phyloP scores from a whole-genome alignment of 2,329 filamentous ascomycete species.

The Alternaria sp. region DNA sequence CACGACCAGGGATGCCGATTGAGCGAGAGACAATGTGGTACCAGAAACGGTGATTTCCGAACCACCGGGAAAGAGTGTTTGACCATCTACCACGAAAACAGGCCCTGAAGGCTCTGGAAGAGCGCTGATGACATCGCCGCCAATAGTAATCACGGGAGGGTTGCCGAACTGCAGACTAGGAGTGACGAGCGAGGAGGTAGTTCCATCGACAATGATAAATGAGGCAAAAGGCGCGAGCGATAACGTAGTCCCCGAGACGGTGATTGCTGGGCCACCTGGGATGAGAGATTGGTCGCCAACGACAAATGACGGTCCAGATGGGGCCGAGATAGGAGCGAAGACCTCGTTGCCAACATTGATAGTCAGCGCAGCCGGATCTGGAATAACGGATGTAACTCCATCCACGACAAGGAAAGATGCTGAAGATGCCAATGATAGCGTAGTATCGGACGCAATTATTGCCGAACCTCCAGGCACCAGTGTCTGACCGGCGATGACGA shows the following conservation, averaged over 20 bases:
- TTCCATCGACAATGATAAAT: conserved; percentile 43
- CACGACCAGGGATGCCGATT: conserved; percentile 42
- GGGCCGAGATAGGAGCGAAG: conserved; percentile 35
- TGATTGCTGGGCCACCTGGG: conserved; percentile 44
- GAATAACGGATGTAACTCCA: conserved; percentile 43
- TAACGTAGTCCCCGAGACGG: conserved; percentile 42
- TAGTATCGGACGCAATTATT: conserved; percentile 43
- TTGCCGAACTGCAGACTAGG: conserved; percentile 21
- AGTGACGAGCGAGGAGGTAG: conserved; percentile 44
- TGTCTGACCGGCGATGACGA: conserved; percentile 50
- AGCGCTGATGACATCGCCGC: conserved; percentile 27
- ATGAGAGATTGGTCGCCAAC: conserved; percentile 49
- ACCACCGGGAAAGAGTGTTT: conserved; percentile 49
- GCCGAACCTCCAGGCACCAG: conserved; percentile 45
- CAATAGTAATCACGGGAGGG: conserved; percentile 29
- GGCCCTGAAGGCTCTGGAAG: conserved; percentile 14
- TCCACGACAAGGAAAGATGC: conserved; percentile 44
- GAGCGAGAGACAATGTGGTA: conserved; percentile 43
- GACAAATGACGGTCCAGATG: conserved; percentile 45
- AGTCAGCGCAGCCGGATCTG: conserved; percentile 29
- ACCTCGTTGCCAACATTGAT: conserved; percentile 41
- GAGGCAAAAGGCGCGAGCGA: conserved; percentile 39
- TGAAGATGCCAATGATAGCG: conserved; percentile 39
- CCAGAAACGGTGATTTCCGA: conserved; percentile 45
- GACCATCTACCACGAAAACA: conserved; percentile 47